Evolutionary conservation across 78 protist species (phyloP).

Genomic region (Protostelium mycophagum): DNA sequence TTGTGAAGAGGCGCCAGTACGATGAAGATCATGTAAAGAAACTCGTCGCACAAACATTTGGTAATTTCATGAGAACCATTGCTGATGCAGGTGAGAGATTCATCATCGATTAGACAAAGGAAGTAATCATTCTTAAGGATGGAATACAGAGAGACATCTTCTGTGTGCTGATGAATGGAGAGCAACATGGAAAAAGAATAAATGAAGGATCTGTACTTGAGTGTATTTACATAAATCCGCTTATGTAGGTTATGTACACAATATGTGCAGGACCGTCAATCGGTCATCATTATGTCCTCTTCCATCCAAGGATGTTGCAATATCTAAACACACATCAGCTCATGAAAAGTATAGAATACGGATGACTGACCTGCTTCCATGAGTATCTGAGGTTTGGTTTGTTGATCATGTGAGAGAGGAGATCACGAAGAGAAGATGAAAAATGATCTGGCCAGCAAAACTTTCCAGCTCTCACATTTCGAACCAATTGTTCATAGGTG

Average conservation of each 20-base stretch:
- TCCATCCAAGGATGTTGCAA: not conserved
- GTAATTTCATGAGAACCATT: too few species aligned
- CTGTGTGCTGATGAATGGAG: not conserved
- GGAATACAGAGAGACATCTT: not conserved
- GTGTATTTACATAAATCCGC: too few species aligned
- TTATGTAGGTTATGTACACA: too few species aligned
- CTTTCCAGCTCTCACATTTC: not conserved
- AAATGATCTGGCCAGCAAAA: not conserved
- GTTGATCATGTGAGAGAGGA: not conserved
- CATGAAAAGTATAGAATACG: not conserved
- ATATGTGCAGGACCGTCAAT: too few species aligned
- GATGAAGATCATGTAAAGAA: too few species aligned
- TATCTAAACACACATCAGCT: not conserved
- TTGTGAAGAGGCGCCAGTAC: not conserved
- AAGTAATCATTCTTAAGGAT: not conserved
- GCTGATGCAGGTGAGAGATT: not conserved
- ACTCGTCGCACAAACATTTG: too few species aligned
- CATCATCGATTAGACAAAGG: not conserved
- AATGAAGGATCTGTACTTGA: too few species aligned
- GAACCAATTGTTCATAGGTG: not conserved
- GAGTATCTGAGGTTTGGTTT: not conserved
- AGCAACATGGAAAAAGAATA: not conserved
- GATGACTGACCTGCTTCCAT: not conserved
- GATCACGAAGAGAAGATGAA: not conserved
- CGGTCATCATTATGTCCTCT: not conserved